These are phyloP conservation scores for Cercophora samala DNA, from an alignment of 495 filamentous ascomycete species.

Conservation along the genomic window DNA sequence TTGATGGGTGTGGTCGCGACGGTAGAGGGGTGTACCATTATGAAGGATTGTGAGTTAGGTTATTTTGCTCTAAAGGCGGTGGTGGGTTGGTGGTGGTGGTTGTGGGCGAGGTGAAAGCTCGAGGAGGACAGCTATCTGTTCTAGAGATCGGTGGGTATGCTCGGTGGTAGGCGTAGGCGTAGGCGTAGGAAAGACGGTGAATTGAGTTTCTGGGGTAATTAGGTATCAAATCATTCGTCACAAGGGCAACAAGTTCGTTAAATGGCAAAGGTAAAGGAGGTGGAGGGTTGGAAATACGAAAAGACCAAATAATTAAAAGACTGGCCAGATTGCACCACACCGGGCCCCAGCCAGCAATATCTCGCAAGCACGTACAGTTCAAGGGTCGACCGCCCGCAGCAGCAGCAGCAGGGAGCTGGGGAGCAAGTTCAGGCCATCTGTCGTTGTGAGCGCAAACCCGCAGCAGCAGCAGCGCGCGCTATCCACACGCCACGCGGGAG, in stretches of 20 bases:
- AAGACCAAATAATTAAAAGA: not conserved
- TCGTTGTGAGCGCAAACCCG: constrained; percentile 17
- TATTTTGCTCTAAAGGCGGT: too few species aligned
- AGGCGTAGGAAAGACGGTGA: not conserved
- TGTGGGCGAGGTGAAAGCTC: too few species aligned
- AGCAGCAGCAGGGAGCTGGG: too few species aligned
- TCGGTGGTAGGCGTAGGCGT: not conserved
- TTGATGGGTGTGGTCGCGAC: not conserved
- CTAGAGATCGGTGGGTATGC: too few species aligned
- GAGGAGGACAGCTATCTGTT: too few species aligned
- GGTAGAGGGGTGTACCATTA: constrained; percentile 25
- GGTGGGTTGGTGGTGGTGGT: not conserved
- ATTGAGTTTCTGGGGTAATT: not conserved
- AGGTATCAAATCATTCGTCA: not conserved
- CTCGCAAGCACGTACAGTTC: not conserved
- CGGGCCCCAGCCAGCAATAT: constrained; percentile 5
- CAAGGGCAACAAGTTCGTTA: not conserved
- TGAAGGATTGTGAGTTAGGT: too few species aligned
- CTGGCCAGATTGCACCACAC: constrained; percentile 35
- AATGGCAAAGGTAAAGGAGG: not conserved
- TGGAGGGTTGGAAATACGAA: constrained; percentile 3
- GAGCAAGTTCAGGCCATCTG: constrained; percentile 32
- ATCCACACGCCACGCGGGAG: not conserved
- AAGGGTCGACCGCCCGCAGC: constrained; percentile 1
- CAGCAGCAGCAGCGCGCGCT: not conserved